phyloP scores from a whole-genome alignment of 768 basidiomycete species.

The Chalciporus piperatus region DNA sequence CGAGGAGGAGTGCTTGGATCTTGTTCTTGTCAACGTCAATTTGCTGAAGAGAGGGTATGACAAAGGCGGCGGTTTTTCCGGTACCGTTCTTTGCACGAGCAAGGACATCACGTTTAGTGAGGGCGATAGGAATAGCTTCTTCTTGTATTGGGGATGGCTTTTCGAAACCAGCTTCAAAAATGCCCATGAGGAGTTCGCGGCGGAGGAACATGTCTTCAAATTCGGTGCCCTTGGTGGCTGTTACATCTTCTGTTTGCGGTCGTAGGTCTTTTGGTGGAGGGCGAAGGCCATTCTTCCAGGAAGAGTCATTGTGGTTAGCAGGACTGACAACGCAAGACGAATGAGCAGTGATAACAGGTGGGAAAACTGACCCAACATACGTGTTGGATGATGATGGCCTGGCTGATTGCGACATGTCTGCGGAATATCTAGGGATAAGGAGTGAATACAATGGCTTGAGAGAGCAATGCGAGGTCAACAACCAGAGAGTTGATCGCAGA shows the following conservation, averaged over 20 bases:
- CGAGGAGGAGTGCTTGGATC: conserved; percentile 95
- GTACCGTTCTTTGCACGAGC: conserved; percentile 97
- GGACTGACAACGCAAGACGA: conserved; percentile 15
- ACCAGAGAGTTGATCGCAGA: conserved; percentile 14
- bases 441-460: conserved; percentile 14
- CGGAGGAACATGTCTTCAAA: conserved; percentile 94
- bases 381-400: conserved; percentile 33
- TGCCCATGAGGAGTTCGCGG: conserved; percentile 97
- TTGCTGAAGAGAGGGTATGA: conserved; percentile 94
- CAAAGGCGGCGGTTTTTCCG: conserved; percentile 98
- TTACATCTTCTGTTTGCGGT: conserved; percentile 97
- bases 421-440: conserved; percentile 8
- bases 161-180: conserved; percentile 98
- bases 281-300: conserved; percentile 78
- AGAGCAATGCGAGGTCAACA: conserved; percentile 10
- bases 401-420: conserved; percentile 31
- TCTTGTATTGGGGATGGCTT: conserved; percentile 98
- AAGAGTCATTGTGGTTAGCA: conserved; percentile 29
- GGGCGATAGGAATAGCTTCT: conserved; percentile 94
- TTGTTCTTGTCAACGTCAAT: conserved; percentile 79
- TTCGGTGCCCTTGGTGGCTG: conserved; percentile 87
- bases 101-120: conserved; percentile 90
- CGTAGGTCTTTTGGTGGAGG: conserved; percentile 88
- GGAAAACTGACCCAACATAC: conserved; percentile 12
- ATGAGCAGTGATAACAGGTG: conserved; percentile 1